These are phyloP conservation scores for Monilinia aucupariae DNA, from an alignment of 2,329 filamentous ascomycete genomes.

Conservation along the genomic window DNA sequence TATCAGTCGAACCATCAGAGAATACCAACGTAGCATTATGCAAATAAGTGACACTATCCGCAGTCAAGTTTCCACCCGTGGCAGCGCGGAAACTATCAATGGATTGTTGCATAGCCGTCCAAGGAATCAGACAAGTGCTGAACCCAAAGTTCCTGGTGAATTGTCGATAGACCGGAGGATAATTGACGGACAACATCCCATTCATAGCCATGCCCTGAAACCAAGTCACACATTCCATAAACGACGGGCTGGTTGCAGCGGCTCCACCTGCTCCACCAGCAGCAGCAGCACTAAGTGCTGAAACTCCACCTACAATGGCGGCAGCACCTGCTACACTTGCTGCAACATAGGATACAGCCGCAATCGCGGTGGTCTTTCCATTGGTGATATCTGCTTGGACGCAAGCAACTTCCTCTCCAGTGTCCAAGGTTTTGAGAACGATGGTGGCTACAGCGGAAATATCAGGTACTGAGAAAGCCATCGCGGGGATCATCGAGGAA, in stretches of 20 bases:
- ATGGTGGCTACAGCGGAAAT: slow-evolving; percentile 81
- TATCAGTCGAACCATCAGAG: slow-evolving; percentile 51
- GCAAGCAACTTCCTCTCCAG: slow-evolving; percentile 65
- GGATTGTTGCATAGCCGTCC: slow-evolving; percentile 69
- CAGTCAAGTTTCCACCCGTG: slow-evolving; percentile 83
- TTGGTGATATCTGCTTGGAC: slow-evolving; percentile 78
- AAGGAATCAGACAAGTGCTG: slow-evolving; percentile 77
- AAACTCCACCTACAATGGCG: slow-evolving; percentile 64
- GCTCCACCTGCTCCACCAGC: slow-evolving; percentile 48
- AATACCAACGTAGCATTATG: slow-evolving; percentile 71
- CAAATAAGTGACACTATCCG: slow-evolving; percentile 70
- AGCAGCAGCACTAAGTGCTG: slow-evolving; percentile 59
- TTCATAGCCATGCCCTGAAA: slow-evolving; percentile 94
- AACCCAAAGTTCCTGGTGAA: slow-evolving; percentile 94
- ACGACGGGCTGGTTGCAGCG: slow-evolving; percentile 71
- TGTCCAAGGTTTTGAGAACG: slow-evolving; percentile 59
- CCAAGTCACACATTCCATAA: slow-evolving; percentile 78
- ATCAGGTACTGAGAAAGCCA: slow-evolving; percentile 87
- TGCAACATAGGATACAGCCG: slow-evolving; percentile 76
- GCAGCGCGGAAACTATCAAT: slow-evolving; percentile 77
- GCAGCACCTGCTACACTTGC: slow-evolving; percentile 83
- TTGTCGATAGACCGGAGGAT: slow-evolving; percentile 80
- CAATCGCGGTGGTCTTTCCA: slow-evolving; percentile 71
- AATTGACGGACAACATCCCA: slow-evolving; percentile 88
- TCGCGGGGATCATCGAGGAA: slow-evolving; percentile 71